Base-by-base conservation (phyloP, 768 basidiomycete genomes). In the Amanita fuliginea region DNA sequence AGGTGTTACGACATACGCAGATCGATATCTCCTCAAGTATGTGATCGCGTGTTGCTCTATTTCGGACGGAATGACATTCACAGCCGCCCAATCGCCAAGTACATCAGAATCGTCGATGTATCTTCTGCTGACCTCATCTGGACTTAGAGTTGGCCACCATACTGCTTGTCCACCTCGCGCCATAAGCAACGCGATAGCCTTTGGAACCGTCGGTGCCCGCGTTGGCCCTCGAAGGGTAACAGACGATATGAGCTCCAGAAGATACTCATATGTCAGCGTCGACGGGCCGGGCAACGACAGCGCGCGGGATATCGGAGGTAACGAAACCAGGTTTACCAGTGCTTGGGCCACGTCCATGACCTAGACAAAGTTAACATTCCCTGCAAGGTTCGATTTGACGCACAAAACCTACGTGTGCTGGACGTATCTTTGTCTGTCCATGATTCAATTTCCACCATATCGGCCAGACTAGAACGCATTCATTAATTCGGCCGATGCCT, bases 381-480 rank as follows among this genome's bases (percentile, higher is more conserved):
- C 19, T 19, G 13, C 22, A n/a, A 7, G 24, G 44, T 14, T 8
- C 51, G 30, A 54, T 40, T 54, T 51, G 51, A 34, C 34, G 16
- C 44, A 14, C 26, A 34, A 37, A 36, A 70, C 81, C 66, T 71
- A 90, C 89, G 75, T 97, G 93, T 41, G 86, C 90, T 0, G 96
- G 96, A 30, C 91, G 85, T 64, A 88, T 80, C 67, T 78, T 80
- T 19, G 96, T 94, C 64, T 85, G 69, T 33, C 80, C 88, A 59
- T 86, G 67, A 72, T 99, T 99, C 53, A 98, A 74, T 62, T 88
- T 87, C 90, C 85, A 98, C 76, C 88, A 86, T 52, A 91, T 83
- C 11, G 94, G 86, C 78, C 86, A 94, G 56, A 79, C 93, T 94
- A 59, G 14, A 55, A 51, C 33, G 51, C 19, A 19, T 41, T 57